These are phyloP conservation scores for Fragosphaeria purpurea DNA, from an alignment of 2,329 filamentous ascomycete species.

Conservation along the genomic window DNA sequence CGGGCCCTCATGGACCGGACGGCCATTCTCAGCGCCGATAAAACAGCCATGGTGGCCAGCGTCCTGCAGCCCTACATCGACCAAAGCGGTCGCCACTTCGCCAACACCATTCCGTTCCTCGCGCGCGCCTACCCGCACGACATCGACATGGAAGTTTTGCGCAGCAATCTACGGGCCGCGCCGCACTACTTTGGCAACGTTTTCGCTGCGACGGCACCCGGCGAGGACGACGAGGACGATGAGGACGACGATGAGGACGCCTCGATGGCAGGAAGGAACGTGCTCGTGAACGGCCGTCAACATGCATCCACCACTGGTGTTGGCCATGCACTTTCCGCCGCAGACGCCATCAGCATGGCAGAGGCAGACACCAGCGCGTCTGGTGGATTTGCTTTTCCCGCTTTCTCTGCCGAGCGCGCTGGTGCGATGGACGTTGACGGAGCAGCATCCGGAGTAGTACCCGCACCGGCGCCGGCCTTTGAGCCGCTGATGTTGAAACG, in stretches of 20 bases:
- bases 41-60: conserved; percentile 68
- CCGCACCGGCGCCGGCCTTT: neutral
- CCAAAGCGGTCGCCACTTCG: conserved; percentile 51
- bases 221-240: conserved; percentile 24
- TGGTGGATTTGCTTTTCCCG: conserved; percentile 5
- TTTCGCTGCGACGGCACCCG: conserved; percentile 11
- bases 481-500: conserved; percentile 26
- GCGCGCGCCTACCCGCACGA: conserved; percentile 53
- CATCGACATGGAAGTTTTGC: conserved; percentile 60
- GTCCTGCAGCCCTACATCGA: conserved; percentile 67
- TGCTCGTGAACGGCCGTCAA: too few species aligned
- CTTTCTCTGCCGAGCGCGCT: conserved; percentile 13
- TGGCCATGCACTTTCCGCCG: too few species aligned
- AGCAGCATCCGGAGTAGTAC: neutral
- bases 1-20: conserved; percentile 72
- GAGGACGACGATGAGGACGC: conserved; percentile 38
- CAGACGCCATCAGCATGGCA: too few species aligned
- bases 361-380: neutral
- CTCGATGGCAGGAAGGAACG: conserved; percentile 17
- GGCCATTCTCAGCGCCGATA: conserved; percentile 60
- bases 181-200: conserved; percentile 18
- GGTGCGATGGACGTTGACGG: conserved; percentile 1
- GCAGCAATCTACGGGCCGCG: conserved; percentile 43
- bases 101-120: conserved; percentile 74
- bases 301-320: conserved; percentile 1